Percentiles rank a stretch among this genome's conserved stretches.
Evolutionary conservation across 768 basidiomycete species (phyloP).

Genomic region (Serpula lacrymans): DNA sequence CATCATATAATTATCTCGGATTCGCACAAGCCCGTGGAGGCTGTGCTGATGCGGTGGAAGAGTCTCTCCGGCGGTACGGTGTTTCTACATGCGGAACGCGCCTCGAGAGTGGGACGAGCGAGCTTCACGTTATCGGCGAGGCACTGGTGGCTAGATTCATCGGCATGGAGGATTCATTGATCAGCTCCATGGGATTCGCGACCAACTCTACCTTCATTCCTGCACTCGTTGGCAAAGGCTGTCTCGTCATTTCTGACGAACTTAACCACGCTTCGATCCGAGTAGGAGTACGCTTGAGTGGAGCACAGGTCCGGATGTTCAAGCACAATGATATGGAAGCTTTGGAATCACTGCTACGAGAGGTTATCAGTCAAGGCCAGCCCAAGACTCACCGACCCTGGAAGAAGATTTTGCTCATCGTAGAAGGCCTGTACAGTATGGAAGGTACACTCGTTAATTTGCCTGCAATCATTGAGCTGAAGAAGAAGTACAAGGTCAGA

Average conservation of each 20-base stretch:
- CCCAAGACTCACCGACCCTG: conserved; percentile 98
- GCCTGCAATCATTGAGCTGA: conserved; percentile 79
- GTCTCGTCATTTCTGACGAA: conserved; percentile 95
- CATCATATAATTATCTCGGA: conserved; percentile 98
- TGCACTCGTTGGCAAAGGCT: conserved; percentile 86
- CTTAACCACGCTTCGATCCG: conserved; percentile 95
- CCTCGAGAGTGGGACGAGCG: conserved; percentile 81
- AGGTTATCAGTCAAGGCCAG: conserved; percentile 95
- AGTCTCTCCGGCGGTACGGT: conserved; percentile 77
- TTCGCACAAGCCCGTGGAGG: conserved; percentile 93
- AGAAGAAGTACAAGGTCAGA: conserved; percentile 90
- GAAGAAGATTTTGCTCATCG: conserved; percentile 95
- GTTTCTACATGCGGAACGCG: conserved; percentile 73
- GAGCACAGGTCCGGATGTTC: conserved; percentile 88
- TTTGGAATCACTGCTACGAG: conserved; percentile 77
- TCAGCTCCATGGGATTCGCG: conserved; percentile 95
- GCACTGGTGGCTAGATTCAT: conserved; percentile 86
- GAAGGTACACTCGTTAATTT: conserved; percentile 93
- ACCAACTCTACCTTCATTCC: conserved; percentile 94
- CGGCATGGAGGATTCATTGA: conserved; percentile 85
- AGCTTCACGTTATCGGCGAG: conserved; percentile 79
- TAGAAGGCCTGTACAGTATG: conserved; percentile 98
- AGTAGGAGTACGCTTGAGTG: conserved; percentile 85
- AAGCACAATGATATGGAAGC: conserved; percentile 94
- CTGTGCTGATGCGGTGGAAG: conserved; percentile 93